Base-by-base conservation (phyloP, 306 rosid genomes). In the Adenanthera pavonina region DNA sequence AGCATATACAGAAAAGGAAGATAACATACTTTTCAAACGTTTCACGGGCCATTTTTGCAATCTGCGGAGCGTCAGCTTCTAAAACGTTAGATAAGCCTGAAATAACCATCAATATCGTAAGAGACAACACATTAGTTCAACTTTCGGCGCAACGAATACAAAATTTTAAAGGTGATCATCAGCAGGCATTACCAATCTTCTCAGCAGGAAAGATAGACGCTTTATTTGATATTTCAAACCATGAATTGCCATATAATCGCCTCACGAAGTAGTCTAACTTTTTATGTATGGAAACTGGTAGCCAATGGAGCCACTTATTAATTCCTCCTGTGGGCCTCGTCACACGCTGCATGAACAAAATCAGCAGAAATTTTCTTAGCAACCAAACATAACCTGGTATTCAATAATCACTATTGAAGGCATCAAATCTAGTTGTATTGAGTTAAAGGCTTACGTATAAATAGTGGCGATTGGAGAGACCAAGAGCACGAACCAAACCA, bases 401-500 rank as follows among this genome's bases (percentile, higher is more conserved):
- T 67, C 4, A 33, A 44, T 17, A n/a, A 19, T 16, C 44, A 4
- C 35, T 1, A 12, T 1, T 11, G 11, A 19, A 72, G 57, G 5
- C 8, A 71, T 17, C 44, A 30, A n/a, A 59, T 34, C 13, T 36
- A 33, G 3, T 16, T 33, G 69, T 35, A 68, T 49, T 79, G 19
- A 46, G 2, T 34, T 6, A 67, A 53, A n/a, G 53, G 82, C 92
- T 87, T 85, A 95, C 98, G 82, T 48, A 88, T 52, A 93, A 64
- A 36, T 86, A 84, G 7, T 87, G 90, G 52, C 86, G 89, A 73
- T 82, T 87, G 36, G 85, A 89, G 86, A 95, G 86, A 64, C 98
- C 98, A 7, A 95, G 92, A 85, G 97, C 93, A 49, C 98, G 93
- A 72, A 92, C 90, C 84, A 93, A 81, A 9, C 99, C 99, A 30